phyloP scores from a whole-genome alignment of 495 filamentous ascomycete genomes.

The Platismatia glauca region DNA sequence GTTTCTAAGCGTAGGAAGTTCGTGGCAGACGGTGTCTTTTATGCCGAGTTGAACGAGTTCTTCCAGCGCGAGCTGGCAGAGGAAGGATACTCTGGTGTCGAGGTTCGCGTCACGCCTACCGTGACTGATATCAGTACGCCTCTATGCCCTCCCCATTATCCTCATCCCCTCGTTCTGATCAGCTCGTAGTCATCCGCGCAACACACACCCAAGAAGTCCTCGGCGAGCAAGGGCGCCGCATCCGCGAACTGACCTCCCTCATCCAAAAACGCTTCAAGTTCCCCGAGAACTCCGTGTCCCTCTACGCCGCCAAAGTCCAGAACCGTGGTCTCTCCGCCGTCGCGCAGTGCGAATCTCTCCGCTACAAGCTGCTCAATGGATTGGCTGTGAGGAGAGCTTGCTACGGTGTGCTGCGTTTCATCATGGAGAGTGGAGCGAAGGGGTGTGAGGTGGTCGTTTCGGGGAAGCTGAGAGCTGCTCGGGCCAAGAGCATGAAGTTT shows the following conservation, averaged over 20 bases:
- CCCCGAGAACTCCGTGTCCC: constrained; percentile 98
- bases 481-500: constrained; percentile 99
- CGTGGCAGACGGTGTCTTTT: constrained; percentile 99
- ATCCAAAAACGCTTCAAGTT: constrained; percentile 99
- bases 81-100: constrained; percentile 99
- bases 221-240: constrained; percentile 98
- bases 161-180: background rate
- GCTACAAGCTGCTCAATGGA: constrained; percentile 99
- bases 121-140: constrained; percentile 94
- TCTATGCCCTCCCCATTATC: background rate
- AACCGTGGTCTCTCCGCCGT: constrained; percentile 99
- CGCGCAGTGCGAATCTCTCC: constrained; percentile 98
- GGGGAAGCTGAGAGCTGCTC: constrained; percentile 95
- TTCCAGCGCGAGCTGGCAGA: constrained; percentile 99
- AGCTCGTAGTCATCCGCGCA: constrained; percentile 74
- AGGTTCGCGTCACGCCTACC: constrained; percentile 98
- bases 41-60: constrained; percentile 99
- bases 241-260: constrained; percentile 98
- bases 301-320: constrained; percentile 99
- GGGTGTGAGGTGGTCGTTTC: constrained; percentile 99
- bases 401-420: constrained; percentile 99
- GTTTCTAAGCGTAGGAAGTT: constrained; percentile 99
- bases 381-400: constrained; percentile 94
- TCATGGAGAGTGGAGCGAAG: constrained; percentile 99
- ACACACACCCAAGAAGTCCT: constrained; percentile 99